Evolutionary conservation across 192 early-diverging fungal genomes (phyloP), one percentile per base, ranked within the genome.

Genomic region (Linnemannia exigua): DNA sequence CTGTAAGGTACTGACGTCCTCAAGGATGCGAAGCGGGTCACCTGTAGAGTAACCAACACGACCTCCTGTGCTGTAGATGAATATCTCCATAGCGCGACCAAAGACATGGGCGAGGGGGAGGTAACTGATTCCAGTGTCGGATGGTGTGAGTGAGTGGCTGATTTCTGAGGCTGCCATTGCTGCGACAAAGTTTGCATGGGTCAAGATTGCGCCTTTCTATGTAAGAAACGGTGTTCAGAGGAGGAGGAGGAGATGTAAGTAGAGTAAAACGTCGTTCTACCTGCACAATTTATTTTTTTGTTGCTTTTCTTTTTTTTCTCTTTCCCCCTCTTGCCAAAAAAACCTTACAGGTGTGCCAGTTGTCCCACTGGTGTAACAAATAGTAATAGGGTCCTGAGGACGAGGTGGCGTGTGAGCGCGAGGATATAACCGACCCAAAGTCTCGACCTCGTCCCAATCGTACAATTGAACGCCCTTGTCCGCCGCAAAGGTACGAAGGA

Each of bases 41-140:
- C 94, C 95, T 33, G 92, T 90, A 77, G 89, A 96, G 76, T 96
- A 97, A 2, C 96, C 97, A 22, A 96, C 90, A 22, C 88, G 80
- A 37, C 87, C 93, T 74, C 96, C 96, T 36, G 79, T 67, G 52
- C 72, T 74, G 15, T 91, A 72, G 68, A 88, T 41, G 38, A 89
- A 48, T 61, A 92, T 89, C 69, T 91, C 88, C 6, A 88, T 76
- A 72, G 92, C 73, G 38, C 95, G 93, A 76, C 97, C 96, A 73
- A 95, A 94, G 52, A 97, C 93, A 82, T 99, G 97, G 12, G 96
- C 95, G 36, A 99, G 85, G 31, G 97, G 97, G 5, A 98, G 89
- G 72, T 96, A 95, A 19, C 90, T 93, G 76, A 95, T 77, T 17
- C 41, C 38, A 47, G 19, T 35, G 22, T 77, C 76, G 5, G 35